A percentile compares a stretch with the other conserved stretches of the same genome.
phyloP scores from a whole-genome alignment of 352 stramenopile genomes.

The Phytopythium kandeliae region DNA sequence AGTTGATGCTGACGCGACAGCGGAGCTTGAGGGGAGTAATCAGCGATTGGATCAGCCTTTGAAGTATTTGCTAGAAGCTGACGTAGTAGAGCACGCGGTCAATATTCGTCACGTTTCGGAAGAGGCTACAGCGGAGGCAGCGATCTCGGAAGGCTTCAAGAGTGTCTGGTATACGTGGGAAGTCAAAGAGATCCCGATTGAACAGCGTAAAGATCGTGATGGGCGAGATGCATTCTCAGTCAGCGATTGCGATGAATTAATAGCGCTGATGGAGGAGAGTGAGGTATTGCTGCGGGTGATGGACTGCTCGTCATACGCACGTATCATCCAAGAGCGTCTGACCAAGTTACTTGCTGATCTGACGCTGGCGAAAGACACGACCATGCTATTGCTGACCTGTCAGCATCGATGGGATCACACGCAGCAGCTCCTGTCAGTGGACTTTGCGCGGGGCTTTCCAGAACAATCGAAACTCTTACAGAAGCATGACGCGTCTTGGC shows the following conservation, averaged over 20 bases:
- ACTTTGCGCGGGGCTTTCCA: constrained; percentile 56
- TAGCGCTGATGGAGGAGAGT: constrained; percentile 57
- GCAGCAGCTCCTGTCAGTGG: constrained; percentile 47
- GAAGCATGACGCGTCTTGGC: constrained; percentile 47
- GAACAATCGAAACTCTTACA: constrained; percentile 52
- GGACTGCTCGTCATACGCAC: constrained; percentile 60
- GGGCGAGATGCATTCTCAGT: constrained; percentile 47
- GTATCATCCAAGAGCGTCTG: constrained; percentile 42
- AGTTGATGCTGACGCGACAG: neutral
- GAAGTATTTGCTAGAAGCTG: constrained; percentile 41
- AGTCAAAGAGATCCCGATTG: constrained; percentile 39
- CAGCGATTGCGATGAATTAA: constrained; percentile 49
- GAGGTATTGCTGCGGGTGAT: constrained; percentile 71
- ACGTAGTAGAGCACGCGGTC: constrained; percentile 29
- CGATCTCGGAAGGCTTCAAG: constrained; percentile 50
- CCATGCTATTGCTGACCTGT: constrained; percentile 49
- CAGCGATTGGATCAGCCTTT: constrained; percentile 33
- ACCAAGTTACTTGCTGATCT: constrained; percentile 44
- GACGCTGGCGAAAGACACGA: constrained; percentile 33
- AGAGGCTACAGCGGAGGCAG: constrained; percentile 62
- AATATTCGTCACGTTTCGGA: constrained; percentile 60
- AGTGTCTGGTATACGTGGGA: constrained; percentile 59
- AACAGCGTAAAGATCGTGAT: constrained; percentile 48
- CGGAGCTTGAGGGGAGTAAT: neutral
- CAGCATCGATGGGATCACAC: constrained; percentile 69